These are phyloP conservation scores for Clathrus columnatus DNA, from an alignment of 768 basidiomycete genomes.

Conservation along the genomic window DNA sequence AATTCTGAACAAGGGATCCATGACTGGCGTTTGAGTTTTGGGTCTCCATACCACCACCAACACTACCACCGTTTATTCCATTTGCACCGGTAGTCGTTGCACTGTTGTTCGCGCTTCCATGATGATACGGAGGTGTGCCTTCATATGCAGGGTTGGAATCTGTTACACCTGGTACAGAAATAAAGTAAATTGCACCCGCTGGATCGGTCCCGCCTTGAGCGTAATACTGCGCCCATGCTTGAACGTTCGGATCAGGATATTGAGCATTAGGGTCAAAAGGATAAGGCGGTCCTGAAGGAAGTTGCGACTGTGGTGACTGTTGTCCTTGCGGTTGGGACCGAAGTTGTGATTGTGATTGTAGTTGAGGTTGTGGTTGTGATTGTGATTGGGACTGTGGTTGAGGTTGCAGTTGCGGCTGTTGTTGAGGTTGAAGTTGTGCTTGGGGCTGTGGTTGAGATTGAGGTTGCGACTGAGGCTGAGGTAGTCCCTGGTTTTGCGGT, in stretches of 20 bases:
- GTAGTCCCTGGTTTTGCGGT: constrained; percentile 12
- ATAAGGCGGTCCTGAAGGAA: constrained; percentile 34
- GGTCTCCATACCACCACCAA: too few relatives aligned
- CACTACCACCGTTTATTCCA: background rate
- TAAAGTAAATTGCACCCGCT: constrained; percentile 73
- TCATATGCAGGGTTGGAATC: constrained; percentile 32
- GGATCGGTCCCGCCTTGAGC: constrained; percentile 67
- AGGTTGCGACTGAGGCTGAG: constrained; percentile 19
- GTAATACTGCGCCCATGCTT: constrained; percentile 84
- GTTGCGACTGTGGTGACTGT: constrained; percentile 12
- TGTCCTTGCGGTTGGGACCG: constrained; percentile 28
- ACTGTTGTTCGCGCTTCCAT: background rate
- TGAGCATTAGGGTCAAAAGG: constrained; percentile 55
- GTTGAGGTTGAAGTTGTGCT: constrained; percentile 12
- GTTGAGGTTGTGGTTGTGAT: constrained; percentile 22
- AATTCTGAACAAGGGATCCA: too few relatives aligned
- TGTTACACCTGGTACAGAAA: constrained; percentile 67
- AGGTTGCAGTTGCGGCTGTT: constrained; percentile 18
- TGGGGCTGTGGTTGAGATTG: constrained; percentile 21
- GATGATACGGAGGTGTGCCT: constrained; percentile 7
- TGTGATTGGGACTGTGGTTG: constrained; percentile 30
- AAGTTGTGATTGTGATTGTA: constrained; percentile 9
- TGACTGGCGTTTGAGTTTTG: too few relatives aligned
- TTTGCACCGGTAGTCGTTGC: background rate
- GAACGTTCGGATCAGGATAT: constrained; percentile 73